A percentile compares a stretch with the other conserved stretches of the same genome.
phyloP scores from a whole-genome alignment of 2,329 filamentous ascomycete genomes.

The Neofusicoccum parvum region DNA sequence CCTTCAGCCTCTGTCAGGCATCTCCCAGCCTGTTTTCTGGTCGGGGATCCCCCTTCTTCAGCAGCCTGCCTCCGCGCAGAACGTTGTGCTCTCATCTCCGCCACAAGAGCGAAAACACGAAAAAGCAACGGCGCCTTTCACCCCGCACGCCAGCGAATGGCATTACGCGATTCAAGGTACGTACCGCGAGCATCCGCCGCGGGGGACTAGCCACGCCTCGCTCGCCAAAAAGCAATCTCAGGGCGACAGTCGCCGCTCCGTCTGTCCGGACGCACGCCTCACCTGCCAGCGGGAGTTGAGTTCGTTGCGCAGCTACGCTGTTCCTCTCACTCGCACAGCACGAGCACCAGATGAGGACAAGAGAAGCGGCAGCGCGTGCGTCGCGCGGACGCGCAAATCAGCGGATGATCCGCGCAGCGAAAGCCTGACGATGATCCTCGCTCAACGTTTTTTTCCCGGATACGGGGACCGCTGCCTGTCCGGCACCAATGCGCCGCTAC shows the following conservation, averaged over 20 bases:
- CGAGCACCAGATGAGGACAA: neutral
- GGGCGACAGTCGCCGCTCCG: neutral
- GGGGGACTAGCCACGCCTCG: neutral
- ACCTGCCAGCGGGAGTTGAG: neutral
- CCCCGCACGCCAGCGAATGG: slow-evolving; percentile 1
- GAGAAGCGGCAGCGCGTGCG: neutral
- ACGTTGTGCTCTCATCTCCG: neutral
- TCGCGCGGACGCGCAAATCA: slow-evolving; percentile 5
- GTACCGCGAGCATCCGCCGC: neutral
- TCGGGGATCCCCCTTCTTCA: neutral
- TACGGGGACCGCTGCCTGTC: neutral
- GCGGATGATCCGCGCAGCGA: slow-evolving; percentile 14
- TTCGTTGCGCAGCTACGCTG: neutral
- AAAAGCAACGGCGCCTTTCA: neutral
- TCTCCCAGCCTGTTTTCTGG: neutral
- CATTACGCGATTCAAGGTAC: neutral
- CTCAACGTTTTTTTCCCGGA: slow-evolving; percentile 7
- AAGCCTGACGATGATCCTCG: slow-evolving; percentile 14
- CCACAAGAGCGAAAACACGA: neutral
- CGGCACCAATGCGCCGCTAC: neutral
- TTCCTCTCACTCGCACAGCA: neutral
- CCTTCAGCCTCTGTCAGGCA: neutral
- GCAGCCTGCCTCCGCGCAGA: neutral
- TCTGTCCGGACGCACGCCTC: neutral
- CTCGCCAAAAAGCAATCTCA: neutral